Percentiles rank a stretch among this genome's conserved stretches.
phyloP scores from a whole-genome alignment of 2,329 filamentous ascomycete species.

The Scedosporium aurantiacum region DNA sequence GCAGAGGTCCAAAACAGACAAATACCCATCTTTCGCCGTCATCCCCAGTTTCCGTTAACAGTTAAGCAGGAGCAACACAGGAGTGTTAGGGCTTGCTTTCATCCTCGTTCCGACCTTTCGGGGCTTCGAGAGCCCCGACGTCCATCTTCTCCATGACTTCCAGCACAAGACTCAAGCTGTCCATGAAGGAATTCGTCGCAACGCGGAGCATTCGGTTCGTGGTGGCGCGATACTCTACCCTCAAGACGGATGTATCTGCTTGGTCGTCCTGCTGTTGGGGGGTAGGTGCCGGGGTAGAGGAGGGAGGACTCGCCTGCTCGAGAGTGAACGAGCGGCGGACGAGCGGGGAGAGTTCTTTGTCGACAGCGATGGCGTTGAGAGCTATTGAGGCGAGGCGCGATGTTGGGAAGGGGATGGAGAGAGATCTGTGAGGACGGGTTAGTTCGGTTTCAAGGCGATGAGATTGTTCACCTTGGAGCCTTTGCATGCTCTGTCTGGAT shows the following conservation, averaged over 20 bases:
- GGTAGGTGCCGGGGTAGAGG: constrained; percentile 12
- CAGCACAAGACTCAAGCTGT: constrained; percentile 72
- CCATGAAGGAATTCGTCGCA: constrained; percentile 92
- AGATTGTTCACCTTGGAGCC: too few species aligned
- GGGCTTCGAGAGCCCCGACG: constrained; percentile 58
- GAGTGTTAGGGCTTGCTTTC: too few species aligned
- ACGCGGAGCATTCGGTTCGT: constrained; percentile 96
- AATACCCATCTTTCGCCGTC: too few species aligned
- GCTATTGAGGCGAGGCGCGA: constrained; percentile 67
- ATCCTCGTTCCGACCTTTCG: background rate
- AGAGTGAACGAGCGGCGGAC: constrained; percentile 63
- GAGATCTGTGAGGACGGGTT: constrained; percentile 6
- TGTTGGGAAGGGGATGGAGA: constrained; percentile 64
- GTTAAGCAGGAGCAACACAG: too few species aligned
- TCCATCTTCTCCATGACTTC: constrained; percentile 89
- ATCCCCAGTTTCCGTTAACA: too few species aligned
- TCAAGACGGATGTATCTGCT: constrained; percentile 37
- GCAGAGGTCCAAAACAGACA: too few species aligned
- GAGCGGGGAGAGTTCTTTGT: constrained; percentile 77
- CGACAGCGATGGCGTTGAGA: constrained; percentile 66
- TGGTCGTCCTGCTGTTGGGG: constrained; percentile 14
- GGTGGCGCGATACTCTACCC: constrained; percentile 70
- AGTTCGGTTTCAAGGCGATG: constrained; percentile 8
- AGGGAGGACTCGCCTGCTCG: constrained; percentile 9
- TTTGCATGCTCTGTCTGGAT: too few species aligned